These are phyloP conservation scores for Phyllosticta capitalensis DNA, from an alignment of 2,329 filamentous ascomycete genomes.

Conservation along the genomic window DNA sequence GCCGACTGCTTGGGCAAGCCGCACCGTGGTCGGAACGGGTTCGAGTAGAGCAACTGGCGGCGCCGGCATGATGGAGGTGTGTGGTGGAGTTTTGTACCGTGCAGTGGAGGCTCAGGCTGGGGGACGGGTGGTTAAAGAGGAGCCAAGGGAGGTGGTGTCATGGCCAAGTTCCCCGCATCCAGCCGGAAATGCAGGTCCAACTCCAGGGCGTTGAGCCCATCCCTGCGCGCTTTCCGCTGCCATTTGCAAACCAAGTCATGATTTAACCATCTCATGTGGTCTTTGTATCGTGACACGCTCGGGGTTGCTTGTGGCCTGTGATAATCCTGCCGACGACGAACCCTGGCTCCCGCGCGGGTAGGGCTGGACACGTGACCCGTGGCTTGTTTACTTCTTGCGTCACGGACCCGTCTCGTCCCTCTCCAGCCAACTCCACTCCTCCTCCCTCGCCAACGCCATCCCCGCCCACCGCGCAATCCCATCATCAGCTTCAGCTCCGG, in stretches of 20 bases:
- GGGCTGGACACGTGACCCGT: constrained; percentile 1
- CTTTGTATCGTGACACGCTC: too few species aligned
- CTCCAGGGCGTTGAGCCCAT: neutral
- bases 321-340: too few species aligned
- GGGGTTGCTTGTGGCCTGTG: too few species aligned
- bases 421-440: neutral
- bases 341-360: neutral
- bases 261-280: too few species aligned
- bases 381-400: constrained; percentile 7
- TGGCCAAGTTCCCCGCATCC: neutral
- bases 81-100: too few species aligned
- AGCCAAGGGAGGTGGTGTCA: neutral
- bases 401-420: neutral
- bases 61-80: neutral
- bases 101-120: too few species aligned
- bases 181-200: neutral
- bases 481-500: neutral
- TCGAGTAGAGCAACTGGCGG: constrained; percentile 13
- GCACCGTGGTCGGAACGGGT: constrained; percentile 25
- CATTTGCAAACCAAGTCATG: too few species aligned
- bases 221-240: neutral
- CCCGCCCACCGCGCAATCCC: neutral
- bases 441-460: neutral
- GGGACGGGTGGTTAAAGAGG: neutral
- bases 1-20: constrained; percentile 41